Percentiles rank a stretch among this genome's conserved stretches.
phyloP scores from a whole-genome alignment of 768 basidiomycete genomes.

The Psilocybe azurescens region DNA sequence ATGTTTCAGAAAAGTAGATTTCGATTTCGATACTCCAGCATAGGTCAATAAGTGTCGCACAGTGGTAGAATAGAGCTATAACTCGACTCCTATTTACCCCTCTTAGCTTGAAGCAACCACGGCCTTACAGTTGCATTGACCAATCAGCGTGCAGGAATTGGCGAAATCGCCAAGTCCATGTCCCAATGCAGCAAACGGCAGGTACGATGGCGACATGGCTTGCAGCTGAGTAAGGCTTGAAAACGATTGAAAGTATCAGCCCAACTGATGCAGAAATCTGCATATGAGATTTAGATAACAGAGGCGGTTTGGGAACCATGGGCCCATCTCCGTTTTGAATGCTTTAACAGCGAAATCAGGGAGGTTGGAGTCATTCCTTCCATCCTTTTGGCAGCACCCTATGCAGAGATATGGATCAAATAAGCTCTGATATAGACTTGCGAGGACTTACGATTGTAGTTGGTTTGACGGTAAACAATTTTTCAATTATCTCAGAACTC shows the following conservation, averaged over 20 bases:
- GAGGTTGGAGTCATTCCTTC: conserved; percentile 91
- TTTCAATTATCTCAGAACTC: conserved; percentile 77
- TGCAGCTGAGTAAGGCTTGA: too few species aligned
- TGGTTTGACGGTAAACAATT: conserved; percentile 64
- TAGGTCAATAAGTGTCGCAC: neutral
- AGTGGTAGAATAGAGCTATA: neutral
- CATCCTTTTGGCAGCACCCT: conserved; percentile 94
- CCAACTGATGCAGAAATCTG: neutral
- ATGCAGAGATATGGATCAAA: neutral
- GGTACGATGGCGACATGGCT: neutral
- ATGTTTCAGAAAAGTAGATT: neutral
- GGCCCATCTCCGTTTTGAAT: conserved; percentile 55
- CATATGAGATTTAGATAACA: neutral
- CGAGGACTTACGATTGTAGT: conserved; percentile 62
- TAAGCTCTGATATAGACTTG: neutral
- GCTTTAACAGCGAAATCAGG: conserved; percentile 68
- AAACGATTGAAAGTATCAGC: neutral
- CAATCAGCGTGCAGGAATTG: neutral
- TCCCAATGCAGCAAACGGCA: neutral
- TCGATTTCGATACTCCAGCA: neutral
- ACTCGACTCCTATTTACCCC: neutral
- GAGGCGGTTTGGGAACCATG: conserved; percentile 12
- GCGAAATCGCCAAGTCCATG: neutral
- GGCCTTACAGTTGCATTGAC: neutral
- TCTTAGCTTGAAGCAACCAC: neutral